phyloP scores from a whole-genome alignment of 805 yeast species.

The Saccharomycodes ludwigii region DNA sequence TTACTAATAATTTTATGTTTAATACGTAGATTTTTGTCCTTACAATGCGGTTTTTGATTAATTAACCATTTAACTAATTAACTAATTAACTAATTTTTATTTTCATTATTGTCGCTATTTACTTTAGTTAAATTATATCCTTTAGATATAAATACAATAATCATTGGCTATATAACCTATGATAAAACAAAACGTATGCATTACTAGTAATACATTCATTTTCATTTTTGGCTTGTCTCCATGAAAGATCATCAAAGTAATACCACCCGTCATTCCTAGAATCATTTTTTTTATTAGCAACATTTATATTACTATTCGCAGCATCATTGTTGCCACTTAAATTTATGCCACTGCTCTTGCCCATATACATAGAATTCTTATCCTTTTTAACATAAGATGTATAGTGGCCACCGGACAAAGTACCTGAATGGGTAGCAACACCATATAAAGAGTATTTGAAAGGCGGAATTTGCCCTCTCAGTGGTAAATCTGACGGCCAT shows the following conservation, averaged over 20 bases:
- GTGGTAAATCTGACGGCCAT: conserved; percentile 33
- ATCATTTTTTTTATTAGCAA: too few relatives aligned
- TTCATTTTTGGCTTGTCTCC: conserved; percentile 37
- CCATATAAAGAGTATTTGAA: conserved; percentile 67
- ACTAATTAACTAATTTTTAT: too few relatives aligned
- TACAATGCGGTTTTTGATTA: too few relatives aligned
- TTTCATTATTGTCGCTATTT: too few relatives aligned
- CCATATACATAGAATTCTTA: conserved; percentile 35
- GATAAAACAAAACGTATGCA: conserved; percentile 77
- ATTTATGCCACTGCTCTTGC: too few relatives aligned
- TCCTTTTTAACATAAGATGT: conserved; percentile 52
- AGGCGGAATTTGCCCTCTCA: conserved; percentile 72
- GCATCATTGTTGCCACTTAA: too few relatives aligned
- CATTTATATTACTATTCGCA: too few relatives aligned
- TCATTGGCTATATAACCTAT: conserved; percentile 23
- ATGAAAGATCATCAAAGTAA: conserved; percentile 68
- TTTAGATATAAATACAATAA: neutral
- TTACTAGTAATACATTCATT: conserved; percentile 51
- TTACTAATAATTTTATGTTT: conserved; percentile 18
- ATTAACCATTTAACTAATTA: too few relatives aligned
- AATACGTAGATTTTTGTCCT: too few relatives aligned
- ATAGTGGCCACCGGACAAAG: conserved; percentile 78
- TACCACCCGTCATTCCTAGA: too few relatives aligned
- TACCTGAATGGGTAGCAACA: conserved; percentile 77
- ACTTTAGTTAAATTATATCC: neutral